A percentile compares a stretch with the other conserved stretches of the same genome.
Evolutionary conservation across 2,329 filamentous ascomycete genomes (phyloP).

Genomic region (Plectosphaerella sp.): DNA sequence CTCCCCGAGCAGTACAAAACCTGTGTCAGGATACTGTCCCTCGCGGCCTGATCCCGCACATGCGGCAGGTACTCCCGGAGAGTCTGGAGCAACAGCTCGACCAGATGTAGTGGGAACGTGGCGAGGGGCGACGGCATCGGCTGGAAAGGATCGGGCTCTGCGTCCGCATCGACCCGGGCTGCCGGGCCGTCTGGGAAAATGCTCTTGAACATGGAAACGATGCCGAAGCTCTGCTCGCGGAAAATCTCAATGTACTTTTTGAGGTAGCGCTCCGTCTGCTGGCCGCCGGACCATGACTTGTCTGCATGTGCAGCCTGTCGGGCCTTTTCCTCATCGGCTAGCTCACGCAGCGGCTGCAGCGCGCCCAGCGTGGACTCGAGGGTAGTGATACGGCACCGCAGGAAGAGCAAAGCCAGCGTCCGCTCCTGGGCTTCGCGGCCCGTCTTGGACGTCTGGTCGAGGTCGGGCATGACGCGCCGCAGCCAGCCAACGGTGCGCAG

Average conservation of each 20-base stretch:
- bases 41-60: constrained; percentile 70
- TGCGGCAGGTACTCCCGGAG: constrained; percentile 74
- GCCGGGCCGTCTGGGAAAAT: constrained; percentile 64
- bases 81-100: constrained; percentile 75
- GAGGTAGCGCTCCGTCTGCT: constrained; percentile 89
- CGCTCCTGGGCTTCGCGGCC: constrained; percentile 45
- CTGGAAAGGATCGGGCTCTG: constrained; percentile 37
- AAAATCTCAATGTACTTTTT: constrained; percentile 98
- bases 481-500: constrained; percentile 91
- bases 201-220: constrained; percentile 89
- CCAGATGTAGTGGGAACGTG: constrained; percentile 79
- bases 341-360: constrained; percentile 75
- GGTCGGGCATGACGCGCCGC: constrained; percentile 77
- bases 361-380: constrained; percentile 77
- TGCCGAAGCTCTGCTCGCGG: constrained; percentile 93
- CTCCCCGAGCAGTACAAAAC: constrained; percentile 91
- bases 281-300: constrained; percentile 62
- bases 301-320: constrained; percentile 21
- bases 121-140: constrained; percentile 72
- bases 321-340: constrained; percentile 79
- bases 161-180: constrained; percentile 3
- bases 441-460: constrained; percentile 29
- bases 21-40: constrained; percentile 87
- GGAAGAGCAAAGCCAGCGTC: constrained; percentile 75
- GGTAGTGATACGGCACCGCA: constrained; percentile 79